Evolutionary conservation across 2,329 filamentous ascomycete genomes (phyloP).

Genomic region (Fusarium hainanense): DNA sequence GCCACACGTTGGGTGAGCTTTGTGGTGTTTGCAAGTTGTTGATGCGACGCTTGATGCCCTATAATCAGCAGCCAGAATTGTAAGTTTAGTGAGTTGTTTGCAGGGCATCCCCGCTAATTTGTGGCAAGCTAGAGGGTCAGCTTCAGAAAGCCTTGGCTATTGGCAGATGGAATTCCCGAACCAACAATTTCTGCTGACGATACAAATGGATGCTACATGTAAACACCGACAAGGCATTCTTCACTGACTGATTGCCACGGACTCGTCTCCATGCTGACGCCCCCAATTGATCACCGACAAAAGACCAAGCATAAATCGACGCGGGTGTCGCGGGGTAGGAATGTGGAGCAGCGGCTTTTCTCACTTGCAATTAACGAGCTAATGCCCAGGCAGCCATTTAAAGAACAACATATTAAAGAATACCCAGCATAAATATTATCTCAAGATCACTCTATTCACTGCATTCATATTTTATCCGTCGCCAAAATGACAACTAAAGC

Average conservation of each 20-base stretch:
- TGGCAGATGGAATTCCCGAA: background rate
- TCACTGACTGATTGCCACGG: background rate
- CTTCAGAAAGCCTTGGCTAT: background rate
- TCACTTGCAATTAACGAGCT: too few species aligned
- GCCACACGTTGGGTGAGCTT: too few species aligned
- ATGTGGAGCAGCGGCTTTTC: background rate
- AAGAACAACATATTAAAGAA: background rate
- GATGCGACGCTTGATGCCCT: too few species aligned
- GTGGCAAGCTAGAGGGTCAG: background rate
- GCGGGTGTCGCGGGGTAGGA: too few species aligned
- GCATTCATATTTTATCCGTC: too few species aligned
- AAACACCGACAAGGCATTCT: background rate
- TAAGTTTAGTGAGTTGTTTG: background rate
- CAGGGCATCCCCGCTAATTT: background rate
- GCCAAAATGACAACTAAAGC: background rate
- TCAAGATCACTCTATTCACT: background rate
- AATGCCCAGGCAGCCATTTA: slow-evolving; percentile 19
- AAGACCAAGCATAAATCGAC: background rate
- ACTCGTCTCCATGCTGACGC: background rate
- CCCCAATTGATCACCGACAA: background rate
- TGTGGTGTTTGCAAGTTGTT: too few species aligned
- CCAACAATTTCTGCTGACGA: background rate
- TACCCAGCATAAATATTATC: background rate
- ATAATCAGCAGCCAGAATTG: background rate
- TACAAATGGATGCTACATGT: background rate